Percentiles rank a stretch among this genome's conserved stretches.
Conservation (phyloP, 306 rosid genomes). For the Glycyrrhiza uralensis region DNA sequence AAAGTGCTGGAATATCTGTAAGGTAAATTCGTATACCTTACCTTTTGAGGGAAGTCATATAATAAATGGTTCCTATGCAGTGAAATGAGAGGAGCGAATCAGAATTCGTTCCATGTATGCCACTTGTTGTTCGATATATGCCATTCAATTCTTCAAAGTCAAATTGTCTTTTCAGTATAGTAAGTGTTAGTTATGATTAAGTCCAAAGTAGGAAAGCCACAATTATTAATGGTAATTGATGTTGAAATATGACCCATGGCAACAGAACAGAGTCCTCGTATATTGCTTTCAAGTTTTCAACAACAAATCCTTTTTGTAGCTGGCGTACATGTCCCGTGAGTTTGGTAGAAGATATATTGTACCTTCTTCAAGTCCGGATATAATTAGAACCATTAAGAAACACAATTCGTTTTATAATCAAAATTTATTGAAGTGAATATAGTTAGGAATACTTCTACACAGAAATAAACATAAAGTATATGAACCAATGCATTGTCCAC, state of each 20-base stretch:
- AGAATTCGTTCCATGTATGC: constrained; percentile 14
- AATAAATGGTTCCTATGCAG: constrained; percentile 1
- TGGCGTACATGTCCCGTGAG: neutral
- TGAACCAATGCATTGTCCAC: no score
- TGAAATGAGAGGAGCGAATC: constrained; percentile 16
- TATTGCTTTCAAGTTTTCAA: constrained; percentile 9
- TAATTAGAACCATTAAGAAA: no score
- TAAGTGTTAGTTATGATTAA: constrained; percentile 19
- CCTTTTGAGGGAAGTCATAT: constrained; percentile 27
- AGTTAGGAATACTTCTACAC: no score
- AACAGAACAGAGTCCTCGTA: no score
- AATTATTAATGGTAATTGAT: constrained; percentile 8
- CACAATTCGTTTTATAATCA: no score
- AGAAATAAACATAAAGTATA: no score
- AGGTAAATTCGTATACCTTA: constrained; percentile 18
- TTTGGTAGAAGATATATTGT: no score
- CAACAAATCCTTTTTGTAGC: constrained; percentile 12
- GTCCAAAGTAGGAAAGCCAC: constrained; percentile 19
- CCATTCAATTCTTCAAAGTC: no score
- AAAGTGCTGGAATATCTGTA: constrained; percentile 29
- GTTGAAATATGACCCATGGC: constrained; percentile 35
- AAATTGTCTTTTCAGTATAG: constrained; percentile 35
- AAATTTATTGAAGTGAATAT: no score
- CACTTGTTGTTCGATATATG: no score
- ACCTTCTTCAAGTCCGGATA: no score